A percentile compares a stretch with the other conserved stretches of the same genome.
Conservation (phyloP, 495 filamentous ascomycete species). For the Neurospora terricola region DNA sequence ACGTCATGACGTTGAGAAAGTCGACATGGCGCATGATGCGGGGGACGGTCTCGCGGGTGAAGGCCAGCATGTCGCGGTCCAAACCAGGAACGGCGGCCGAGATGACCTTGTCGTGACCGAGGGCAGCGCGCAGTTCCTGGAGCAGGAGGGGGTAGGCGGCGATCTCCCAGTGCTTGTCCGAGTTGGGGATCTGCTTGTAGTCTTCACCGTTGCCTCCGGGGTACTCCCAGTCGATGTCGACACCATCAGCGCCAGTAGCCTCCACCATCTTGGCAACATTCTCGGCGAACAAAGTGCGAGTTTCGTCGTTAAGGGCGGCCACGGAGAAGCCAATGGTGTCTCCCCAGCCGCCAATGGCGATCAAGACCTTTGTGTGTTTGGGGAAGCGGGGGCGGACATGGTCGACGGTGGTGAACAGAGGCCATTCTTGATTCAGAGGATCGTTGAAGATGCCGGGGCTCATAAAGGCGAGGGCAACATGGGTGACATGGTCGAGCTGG, state of each 20-base stretch:
- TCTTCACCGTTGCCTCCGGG: constrained; percentile 70
- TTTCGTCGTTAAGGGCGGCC: constrained; percentile 44
- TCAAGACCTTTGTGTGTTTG: constrained; percentile 50
- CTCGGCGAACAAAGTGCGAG: constrained; percentile 48
- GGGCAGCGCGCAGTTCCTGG: constrained; percentile 44
- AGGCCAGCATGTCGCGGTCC: constrained; percentile 61
- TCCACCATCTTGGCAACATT: constrained; percentile 56
- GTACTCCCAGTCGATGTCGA: constrained; percentile 77
- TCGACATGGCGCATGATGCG: constrained; percentile 55
- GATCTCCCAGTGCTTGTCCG: constrained; percentile 49
- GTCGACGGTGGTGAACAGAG: constrained; percentile 49
- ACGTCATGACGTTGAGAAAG: constrained; percentile 72
- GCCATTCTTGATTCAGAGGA: constrained; percentile 36
- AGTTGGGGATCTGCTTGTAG: constrained; percentile 61
- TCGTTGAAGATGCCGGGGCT: constrained; percentile 50
- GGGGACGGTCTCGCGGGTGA: constrained; percentile 51
- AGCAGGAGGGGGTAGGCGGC: constrained; percentile 55
- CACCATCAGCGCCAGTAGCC: constrained; percentile 50
- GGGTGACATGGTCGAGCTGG: constrained; percentile 41
- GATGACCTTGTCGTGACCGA: constrained; percentile 51
- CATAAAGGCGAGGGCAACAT: constrained; percentile 64
- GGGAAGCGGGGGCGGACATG: constrained; percentile 49
- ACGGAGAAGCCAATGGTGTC: constrained; percentile 52
- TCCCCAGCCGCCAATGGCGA: constrained; percentile 70
- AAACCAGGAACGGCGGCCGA: constrained; percentile 66